Conservation (phyloP, 306 rosid genomes). For the Hippophae tibetana region DNA sequence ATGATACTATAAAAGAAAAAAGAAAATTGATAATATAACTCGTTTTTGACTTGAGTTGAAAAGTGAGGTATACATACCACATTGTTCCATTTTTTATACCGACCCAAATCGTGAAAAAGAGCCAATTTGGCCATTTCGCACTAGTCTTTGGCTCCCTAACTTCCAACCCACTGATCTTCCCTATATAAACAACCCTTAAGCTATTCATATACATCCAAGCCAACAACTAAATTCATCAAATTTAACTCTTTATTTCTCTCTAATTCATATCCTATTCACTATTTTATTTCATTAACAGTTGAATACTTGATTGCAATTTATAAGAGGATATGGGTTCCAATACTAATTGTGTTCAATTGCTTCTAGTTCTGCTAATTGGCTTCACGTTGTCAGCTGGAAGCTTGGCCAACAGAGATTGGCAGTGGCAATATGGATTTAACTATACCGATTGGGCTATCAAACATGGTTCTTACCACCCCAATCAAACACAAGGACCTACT, state of each 20-base stretch:
- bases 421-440: conserved; percentile 10
- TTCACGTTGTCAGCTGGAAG: conserved; percentile 20
- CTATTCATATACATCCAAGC: not conserved
- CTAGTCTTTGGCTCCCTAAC: not conserved
- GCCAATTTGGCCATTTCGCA: not conserved
- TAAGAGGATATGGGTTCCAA: conserved; percentile 14
- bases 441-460: not conserved
- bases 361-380: conserved; percentile 8
- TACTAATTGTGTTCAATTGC: not conserved
- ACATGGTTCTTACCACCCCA: conserved; percentile 1
- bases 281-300: too few relatives aligned
- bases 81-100: not conserved
- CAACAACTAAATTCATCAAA: not conserved
- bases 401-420: conserved; percentile 36
- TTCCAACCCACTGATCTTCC: not conserved
- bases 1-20: too few relatives aligned
- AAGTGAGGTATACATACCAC: not conserved
- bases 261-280: too few relatives aligned
- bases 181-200: not conserved
- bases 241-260: too few relatives aligned
- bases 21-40: too few relatives aligned
- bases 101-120: not conserved
- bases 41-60: too few relatives aligned
- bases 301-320: not conserved
- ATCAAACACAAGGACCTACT: conserved; percentile 8